Evolutionary conservation across 768 basidiomycete species (phyloP).

Genomic region (Leccinum sublutescens): DNA sequence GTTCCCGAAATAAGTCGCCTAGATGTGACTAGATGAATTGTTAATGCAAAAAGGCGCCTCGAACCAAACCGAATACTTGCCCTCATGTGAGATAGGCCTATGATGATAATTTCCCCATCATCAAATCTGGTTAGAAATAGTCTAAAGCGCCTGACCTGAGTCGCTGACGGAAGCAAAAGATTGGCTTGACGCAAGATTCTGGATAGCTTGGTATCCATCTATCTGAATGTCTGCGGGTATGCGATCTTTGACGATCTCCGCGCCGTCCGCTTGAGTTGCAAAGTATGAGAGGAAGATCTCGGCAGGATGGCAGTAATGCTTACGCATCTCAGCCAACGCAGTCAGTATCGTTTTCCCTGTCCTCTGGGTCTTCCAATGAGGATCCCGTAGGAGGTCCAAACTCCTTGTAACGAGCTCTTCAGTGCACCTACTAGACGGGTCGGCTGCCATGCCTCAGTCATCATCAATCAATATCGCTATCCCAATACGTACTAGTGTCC

Average conservation of each 20-base stretch:
- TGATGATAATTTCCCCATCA: no score
- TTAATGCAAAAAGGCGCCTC: no score
- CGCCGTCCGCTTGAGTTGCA: background rate
- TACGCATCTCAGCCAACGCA: slow-evolving; percentile 20
- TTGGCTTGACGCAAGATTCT: no score
- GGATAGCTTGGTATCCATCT: no score
- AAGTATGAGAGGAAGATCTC: background rate
- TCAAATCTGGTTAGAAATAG: no score
- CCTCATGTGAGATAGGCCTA: no score
- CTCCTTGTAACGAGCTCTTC: slow-evolving; percentile 9
- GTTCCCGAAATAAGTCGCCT: no score
- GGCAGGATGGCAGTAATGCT: background rate
- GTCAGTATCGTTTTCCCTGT: slow-evolving; percentile 22
- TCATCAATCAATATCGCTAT: rapidly evolving
- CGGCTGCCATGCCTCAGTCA: background rate
- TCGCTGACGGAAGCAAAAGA: no score
- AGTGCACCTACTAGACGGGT: background rate
- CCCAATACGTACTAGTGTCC: slow-evolving; percentile 7
- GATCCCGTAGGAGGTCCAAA: background rate
- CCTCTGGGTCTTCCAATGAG: slow-evolving; percentile 19
- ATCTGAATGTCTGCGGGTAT: background rate
- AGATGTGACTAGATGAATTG: no score
- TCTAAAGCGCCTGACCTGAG: no score
- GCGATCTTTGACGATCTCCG: background rate
- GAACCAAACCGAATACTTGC: no score